Evolutionary conservation across 257 asterid species (phyloP), one percentile per base, ranked within the genome.

Genomic region (Striga asiatica): DNA sequence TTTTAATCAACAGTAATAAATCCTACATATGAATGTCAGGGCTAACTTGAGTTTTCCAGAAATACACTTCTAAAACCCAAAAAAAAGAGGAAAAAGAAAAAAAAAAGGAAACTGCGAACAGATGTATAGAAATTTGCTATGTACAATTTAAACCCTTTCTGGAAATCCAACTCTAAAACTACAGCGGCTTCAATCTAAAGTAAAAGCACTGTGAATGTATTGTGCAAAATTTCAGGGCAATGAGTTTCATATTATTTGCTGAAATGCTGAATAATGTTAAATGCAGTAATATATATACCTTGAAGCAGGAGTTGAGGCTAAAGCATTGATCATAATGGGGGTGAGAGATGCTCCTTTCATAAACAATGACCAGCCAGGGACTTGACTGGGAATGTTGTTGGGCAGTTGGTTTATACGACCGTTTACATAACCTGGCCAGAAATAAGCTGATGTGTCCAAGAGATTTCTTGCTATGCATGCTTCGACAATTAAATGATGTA

Each of bases 401-500:
- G 94, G 92, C 50, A 78, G 62, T 65, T 87, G 94, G 71, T 71
- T 77, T 56, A 84, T 75, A 56, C 61, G 68, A 24, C 84, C 93
- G 43, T 65, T 87, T 28, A 82, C 94, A 47, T 82, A 91, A 58
- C 95, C 84, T 1, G 88, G 93, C 98, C 98, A 91, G 75, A 75
- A 68, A 76, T 91, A 91, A 66, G 88, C 96, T 46, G 98, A 80
- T 16, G 93, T 78, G 58, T 91, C 98, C 75, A 91, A 67, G 19
- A 91, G 85, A 67, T 81, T 82, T 64, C 98, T 75, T 31, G 95
- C 89, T 34, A 91, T 75, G 78, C 98, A 91, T 18, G 98, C 76
- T 67, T 91, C 98, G 16, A 91, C 80, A 43, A 91, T 84, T 71
- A 91, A 77, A 76, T 91, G 97, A 56, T 82, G 78, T 37, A 91